Evolutionary conservation across 2,329 filamentous ascomycete genomes (phyloP).

Genomic region (Aureobasidium mangrovei): DNA sequence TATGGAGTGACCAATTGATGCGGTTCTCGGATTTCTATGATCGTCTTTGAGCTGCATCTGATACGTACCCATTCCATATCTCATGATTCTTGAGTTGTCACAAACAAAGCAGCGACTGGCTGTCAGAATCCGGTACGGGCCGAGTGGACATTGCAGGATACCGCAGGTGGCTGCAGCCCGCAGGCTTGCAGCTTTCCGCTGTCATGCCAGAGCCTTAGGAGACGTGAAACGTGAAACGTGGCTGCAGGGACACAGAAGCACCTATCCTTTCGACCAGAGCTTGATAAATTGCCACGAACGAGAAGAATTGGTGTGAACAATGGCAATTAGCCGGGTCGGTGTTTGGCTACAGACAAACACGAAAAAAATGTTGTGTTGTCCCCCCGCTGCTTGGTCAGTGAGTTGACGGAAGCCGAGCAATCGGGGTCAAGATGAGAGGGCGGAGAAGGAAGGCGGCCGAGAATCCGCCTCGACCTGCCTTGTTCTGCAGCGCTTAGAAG

Average conservation of each 20-base stretch:
- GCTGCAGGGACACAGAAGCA: conserved; percentile 12
- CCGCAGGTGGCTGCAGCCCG: conserved; percentile 10
- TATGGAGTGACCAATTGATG: conserved; percentile 1
- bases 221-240: conserved; percentile 13
- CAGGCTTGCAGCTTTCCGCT: conserved; percentile 12
- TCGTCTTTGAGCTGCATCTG: conserved; percentile 5
- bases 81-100: conserved; percentile 13
- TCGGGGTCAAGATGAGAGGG: not conserved
- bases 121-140: conserved; percentile 8
- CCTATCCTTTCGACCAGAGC: conserved; percentile 2
- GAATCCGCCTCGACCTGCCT: conserved; percentile 12
- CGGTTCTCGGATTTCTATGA: not conserved
- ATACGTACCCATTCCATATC: conserved; percentile 9
- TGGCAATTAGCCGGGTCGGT: not conserved
- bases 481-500: not conserved
- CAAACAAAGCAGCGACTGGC: conserved; percentile 12
- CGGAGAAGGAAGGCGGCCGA: not conserved
- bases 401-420: not conserved
- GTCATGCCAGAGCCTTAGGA: conserved; percentile 11
- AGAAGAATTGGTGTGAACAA: not conserved
- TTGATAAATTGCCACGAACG: not conserved
- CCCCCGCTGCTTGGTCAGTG: not conserved
- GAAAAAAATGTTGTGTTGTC: not conserved
- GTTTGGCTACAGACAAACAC: not conserved
- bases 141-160: conserved; percentile 12